These are phyloP conservation scores for Anisodus tanguticus DNA, from an alignment of 257 asterid genomes.

Conservation along the genomic window DNA sequence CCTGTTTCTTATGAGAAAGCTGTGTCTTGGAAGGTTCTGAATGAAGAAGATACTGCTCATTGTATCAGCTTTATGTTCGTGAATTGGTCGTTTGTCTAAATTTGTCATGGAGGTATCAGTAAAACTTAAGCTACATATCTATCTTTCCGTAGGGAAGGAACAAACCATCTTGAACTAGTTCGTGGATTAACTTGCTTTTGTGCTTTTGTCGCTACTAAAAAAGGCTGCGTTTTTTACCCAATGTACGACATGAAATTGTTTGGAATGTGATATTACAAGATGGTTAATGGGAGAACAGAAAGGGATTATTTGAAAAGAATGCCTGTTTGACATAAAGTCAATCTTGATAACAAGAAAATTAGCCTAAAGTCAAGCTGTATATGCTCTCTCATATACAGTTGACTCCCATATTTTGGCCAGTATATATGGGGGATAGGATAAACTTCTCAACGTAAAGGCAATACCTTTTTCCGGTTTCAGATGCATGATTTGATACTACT, in stretches of 20 bases:
- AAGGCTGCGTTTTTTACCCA: not conserved
- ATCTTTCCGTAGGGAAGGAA: not conserved
- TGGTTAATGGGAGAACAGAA: not conserved
- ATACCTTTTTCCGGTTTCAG: no score
- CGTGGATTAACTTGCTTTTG: not conserved
- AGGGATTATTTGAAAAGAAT: not conserved
- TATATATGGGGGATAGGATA: no score
- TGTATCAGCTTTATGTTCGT: slow-evolving; percentile 81
- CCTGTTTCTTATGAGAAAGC: slow-evolving; percentile 89
- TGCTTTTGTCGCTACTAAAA: not conserved
- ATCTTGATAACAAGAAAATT: not conserved
- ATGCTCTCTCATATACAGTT: not conserved
- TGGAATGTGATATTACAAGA: not conserved
- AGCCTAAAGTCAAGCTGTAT: not conserved
- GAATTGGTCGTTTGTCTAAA: slow-evolving; percentile 83
- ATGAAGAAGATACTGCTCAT: slow-evolving; percentile 68
- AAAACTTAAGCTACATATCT: not conserved
- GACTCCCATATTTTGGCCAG: no score
- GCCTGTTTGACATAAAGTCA: not conserved
- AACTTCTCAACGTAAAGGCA: no score
- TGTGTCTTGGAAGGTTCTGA: slow-evolving; percentile 93
- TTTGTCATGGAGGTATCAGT: not conserved
- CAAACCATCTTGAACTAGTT: not conserved
- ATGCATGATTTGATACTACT: no score
- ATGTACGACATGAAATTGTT: not conserved